Evolutionary conservation across 2,329 filamentous ascomycete species (phyloP).

Genomic region (Pseudodiploospora longispora): DNA sequence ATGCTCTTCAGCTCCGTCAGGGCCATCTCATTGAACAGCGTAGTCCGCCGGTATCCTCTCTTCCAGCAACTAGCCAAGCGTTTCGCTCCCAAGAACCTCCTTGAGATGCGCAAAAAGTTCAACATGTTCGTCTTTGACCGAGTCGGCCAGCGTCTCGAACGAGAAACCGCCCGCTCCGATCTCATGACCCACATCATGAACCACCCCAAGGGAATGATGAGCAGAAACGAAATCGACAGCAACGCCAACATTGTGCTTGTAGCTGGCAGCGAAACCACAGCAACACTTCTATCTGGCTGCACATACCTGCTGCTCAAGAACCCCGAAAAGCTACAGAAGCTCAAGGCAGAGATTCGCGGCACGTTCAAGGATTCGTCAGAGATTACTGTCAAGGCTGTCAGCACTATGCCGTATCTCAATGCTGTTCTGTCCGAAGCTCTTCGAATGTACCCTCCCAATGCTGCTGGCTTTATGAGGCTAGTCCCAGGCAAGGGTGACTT

Average conservation of each 20-base stretch:
- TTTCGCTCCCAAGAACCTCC: not conserved
- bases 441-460: constrained; percentile 25
- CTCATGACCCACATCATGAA: not conserved
- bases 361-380: constrained; percentile 2
- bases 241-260: constrained; percentile 16
- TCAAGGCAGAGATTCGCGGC: constrained; percentile 23
- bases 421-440: constrained; percentile 33
- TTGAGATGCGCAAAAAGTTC: not conserved
- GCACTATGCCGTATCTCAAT: constrained; percentile 14
- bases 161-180: not conserved
- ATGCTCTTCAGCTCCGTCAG: constrained; percentile 5
- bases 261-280: constrained; percentile 22
- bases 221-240: constrained; percentile 8
- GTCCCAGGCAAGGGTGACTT: constrained; percentile 21
- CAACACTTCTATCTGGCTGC: constrained; percentile 17
- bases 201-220: not conserved
- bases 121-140: constrained; percentile 1
- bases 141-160: not conserved
- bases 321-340: constrained; percentile 19
- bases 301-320: constrained; percentile 21
- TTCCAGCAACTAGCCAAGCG: not conserved
- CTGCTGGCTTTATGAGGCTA: constrained; percentile 15
- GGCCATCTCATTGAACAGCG: constrained; percentile 7
- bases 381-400: constrained; percentile 4
- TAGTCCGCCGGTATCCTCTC: not conserved